A percentile compares a stretch with the other conserved stretches of the same genome.
Evolutionary conservation across 371 early-diverging fungal species (phyloP).

Genomic region (Mycotypha africana): DNA sequence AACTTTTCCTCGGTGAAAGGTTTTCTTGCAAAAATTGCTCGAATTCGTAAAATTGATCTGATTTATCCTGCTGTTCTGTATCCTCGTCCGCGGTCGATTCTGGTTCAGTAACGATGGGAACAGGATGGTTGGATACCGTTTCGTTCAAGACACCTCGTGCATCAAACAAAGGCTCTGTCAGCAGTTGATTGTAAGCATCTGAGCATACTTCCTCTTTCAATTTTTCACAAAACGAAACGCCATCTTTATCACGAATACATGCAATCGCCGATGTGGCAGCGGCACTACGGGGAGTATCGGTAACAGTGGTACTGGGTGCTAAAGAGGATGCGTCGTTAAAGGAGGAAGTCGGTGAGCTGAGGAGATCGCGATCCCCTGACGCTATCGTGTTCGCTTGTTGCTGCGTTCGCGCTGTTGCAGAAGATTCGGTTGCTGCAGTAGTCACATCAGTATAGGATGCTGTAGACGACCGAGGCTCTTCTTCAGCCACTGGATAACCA

Average conservation of each 20-base stretch:
- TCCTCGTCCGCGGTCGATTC: no score
- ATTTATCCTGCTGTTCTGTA: neutral
- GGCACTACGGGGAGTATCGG: constrained; percentile 4
- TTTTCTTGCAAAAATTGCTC: constrained; percentile 11
- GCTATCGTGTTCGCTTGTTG: no score
- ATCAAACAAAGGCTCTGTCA: constrained; percentile 45
- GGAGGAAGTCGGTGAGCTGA: neutral
- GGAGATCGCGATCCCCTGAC: no score
- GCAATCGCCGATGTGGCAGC: constrained; percentile 26
- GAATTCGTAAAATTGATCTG: constrained; percentile 12
- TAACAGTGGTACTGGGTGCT: neutral
- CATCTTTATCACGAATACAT: constrained; percentile 43
- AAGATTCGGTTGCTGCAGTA: neutral
- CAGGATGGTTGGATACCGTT: constrained; percentile 26
- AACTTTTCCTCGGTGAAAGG: neutral
- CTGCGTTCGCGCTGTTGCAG: no score
- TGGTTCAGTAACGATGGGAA: constrained; percentile 34
- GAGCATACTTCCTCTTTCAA: constrained; percentile 46
- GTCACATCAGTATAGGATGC: no score
- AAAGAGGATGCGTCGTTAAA: no score
- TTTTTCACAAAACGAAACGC: constrained; percentile 39
- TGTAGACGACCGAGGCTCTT: no score
- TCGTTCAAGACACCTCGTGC: constrained; percentile 30
- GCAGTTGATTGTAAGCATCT: constrained; percentile 32
- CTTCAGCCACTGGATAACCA: no score